Evolutionary conservation across 2,329 filamentous ascomycete species (phyloP).

Genomic region (Knufia petricola): DNA sequence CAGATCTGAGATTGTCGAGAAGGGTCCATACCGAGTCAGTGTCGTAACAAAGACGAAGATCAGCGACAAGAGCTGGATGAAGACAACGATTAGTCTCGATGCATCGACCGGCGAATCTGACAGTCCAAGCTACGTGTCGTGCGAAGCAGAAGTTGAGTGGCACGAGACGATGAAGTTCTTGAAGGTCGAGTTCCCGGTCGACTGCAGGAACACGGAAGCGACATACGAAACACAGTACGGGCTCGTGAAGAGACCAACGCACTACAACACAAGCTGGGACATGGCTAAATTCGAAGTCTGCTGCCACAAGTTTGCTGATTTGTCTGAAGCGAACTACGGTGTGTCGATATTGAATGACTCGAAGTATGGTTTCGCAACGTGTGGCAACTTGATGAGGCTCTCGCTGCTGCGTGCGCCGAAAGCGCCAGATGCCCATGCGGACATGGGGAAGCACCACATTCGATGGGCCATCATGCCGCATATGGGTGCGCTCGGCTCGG

Average conservation of each 20-base stretch:
- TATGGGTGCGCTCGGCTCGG: conserved; percentile 56
- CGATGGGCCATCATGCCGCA: conserved; percentile 89
- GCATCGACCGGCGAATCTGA: conserved; percentile 50
- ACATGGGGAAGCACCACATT: conserved; percentile 84
- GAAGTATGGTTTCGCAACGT: conserved; percentile 92
- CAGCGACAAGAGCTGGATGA: conserved; percentile 75
- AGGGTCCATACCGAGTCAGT: conserved; percentile 65
- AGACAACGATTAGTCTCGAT: conserved; percentile 71
- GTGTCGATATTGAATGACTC: conserved; percentile 90
- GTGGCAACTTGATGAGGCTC: conserved; percentile 79
- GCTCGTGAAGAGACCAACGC: conserved; percentile 77
- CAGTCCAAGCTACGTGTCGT: conserved; percentile 62
- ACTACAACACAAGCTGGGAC: conserved; percentile 96
- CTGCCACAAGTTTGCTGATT: conserved; percentile 86
- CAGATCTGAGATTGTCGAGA: conserved; percentile 61
- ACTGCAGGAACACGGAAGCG: conserved; percentile 81
- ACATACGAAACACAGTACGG: conserved; percentile 94
- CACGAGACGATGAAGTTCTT: conserved; percentile 94
- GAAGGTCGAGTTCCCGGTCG: conserved; percentile 96
- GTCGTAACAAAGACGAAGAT: conserved; percentile 78
- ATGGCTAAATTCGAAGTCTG: conserved; percentile 98
- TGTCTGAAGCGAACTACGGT: conserved; percentile 79
- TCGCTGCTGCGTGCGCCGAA: conserved; percentile 80
- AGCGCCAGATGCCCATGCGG: conserved; percentile 83
- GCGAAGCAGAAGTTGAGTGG: conserved; percentile 87